Evolutionary conservation across 2,329 filamentous ascomycete species (phyloP), one percentile per base, ranked within the genome.

Genomic region (Alternaria sp.): DNA sequence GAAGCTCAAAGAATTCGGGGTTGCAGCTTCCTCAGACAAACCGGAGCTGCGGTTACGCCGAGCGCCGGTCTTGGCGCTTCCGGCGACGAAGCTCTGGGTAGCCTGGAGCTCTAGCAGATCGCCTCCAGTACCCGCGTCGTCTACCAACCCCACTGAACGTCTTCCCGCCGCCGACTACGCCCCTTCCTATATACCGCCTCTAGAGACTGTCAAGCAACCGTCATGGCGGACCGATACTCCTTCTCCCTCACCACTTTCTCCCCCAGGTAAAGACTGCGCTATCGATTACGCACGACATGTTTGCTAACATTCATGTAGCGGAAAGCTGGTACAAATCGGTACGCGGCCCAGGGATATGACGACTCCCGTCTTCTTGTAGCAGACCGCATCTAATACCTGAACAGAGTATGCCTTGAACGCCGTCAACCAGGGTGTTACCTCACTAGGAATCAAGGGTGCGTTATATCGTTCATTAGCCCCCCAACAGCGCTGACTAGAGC

Each of bases 231-330:
- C 84, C 89, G 96, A 86, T 99, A 99, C 84, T 97, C 95, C 59
- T 99, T 99, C 90, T 99, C 96, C 64, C 88, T 99, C 81, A 99
- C 96, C 69, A 99, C 96, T 70, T 99, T 99, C 90, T 98, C 96
- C 79, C 96, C 96, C 82, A 99, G 95, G 96, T 96, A 90, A 83
- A 89, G 67, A 74, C 65, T 44, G 58, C 61, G 63, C 54, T 51
- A 61, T 57, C 57, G 40, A 44, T 68, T 50, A 66, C 67, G 68
- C 71, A 71, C 64, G 70, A 69, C 75, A 77, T 65, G 44, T 59
- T 67, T 77, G 81, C 85, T 88, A 82, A 89, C 80, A 73, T 66
- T 52, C 63, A 62, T 66, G 74, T 74, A 98, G 96, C 83, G 96
- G 96, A 81, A 99, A 99, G 87, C 91, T 99, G 85, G 95, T 98